These are phyloP conservation scores for Exophiala dermatitidis DNA, from an alignment of 2,329 filamentous ascomycete species.

Conservation along the genomic window DNA sequence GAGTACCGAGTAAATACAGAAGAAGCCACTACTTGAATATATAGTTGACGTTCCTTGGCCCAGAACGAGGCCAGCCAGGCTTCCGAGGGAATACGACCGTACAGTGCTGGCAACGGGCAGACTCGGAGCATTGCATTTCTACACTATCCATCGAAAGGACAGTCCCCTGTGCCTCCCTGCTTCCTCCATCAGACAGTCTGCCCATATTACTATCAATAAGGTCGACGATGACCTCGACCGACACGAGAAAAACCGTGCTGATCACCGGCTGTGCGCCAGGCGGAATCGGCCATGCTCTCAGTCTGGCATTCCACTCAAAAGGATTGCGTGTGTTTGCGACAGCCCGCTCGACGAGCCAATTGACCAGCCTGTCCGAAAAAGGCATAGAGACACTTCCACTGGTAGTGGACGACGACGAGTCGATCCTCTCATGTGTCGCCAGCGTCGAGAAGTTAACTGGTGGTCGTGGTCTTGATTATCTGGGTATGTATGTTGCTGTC, in stretches of 20 bases:
- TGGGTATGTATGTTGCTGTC: conserved; percentile 7
- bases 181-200: neutral
- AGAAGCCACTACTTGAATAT: too few relatives aligned
- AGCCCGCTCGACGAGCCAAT: conserved; percentile 27
- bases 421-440: conserved; percentile 10
- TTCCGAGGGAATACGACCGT: too few relatives aligned
- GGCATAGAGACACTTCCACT: conserved; percentile 26
- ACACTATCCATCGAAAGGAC: too few relatives aligned
- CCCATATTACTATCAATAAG: neutral
- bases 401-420: conserved; percentile 28
- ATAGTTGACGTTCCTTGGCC: too few relatives aligned
- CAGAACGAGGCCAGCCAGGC: too few relatives aligned
- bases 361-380: conserved; percentile 9
- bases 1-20: too few relatives aligned
- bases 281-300: conserved; percentile 37
- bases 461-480: conserved; percentile 22
- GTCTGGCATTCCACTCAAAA: conserved; percentile 31
- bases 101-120: too few relatives aligned
- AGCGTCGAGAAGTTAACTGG: conserved; percentile 13
- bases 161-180: neutral
- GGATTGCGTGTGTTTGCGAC: conserved; percentile 38
- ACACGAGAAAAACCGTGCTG: conserved; percentile 19
- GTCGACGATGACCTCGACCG: conserved; percentile 8
- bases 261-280: conserved; percentile 39
- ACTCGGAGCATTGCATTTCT: too few relatives aligned